Evolutionary conservation across 441 rosid genomes (phyloP), one percentile per base, ranked within the genome.

Genomic region (Erysimum pusillum): DNA sequence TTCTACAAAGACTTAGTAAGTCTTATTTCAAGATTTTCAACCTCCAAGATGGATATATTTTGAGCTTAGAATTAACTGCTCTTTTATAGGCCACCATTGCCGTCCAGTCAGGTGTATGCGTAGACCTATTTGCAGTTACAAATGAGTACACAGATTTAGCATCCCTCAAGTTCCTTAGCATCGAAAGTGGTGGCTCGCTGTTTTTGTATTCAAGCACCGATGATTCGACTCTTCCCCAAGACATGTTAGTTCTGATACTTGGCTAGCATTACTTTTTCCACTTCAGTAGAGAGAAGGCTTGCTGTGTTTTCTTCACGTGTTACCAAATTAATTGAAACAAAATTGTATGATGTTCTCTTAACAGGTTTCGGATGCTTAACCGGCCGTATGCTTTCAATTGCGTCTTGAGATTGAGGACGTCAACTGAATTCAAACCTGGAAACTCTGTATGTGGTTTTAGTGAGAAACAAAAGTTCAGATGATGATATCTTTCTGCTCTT

Each of bases 141-240:
- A 91, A 96, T 69, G 98, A 96, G 84, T 96, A 96, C 63, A 93
- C 98, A 64, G 98, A 96, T 87, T 84, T 96, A 83, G 99, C 99
- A 74, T 93, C 98, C 67, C 88, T 96, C 66, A 96, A 96, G 77
- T 96, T 96, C 81, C 98, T 96, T 72, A 93, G 99, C 73, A 93
- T 93, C 67, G 99, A 96, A 85, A 93, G 98, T 84, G 99, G 98
- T 13, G 99, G 97, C 66, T 89, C 98, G 6, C 56, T 96, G 70
- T 89, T 91, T 81, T 79, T 96, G 63, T 90, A 93, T 84, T 80
- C 98, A 79, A 96, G 79, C 79, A 91, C 98, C 6, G 99, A 96
- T 81, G 98, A 96, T 77, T 96, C 97, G 13, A 93, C 99, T 34
- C 97, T 96, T 84, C 99, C 99, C 81, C 99, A 91, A 88, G 98